Evolutionary conservation across 2,329 filamentous ascomycete species (phyloP), one percentile per base, ranked within the genome.

Genomic region (Aspergillus luchuensis): DNA sequence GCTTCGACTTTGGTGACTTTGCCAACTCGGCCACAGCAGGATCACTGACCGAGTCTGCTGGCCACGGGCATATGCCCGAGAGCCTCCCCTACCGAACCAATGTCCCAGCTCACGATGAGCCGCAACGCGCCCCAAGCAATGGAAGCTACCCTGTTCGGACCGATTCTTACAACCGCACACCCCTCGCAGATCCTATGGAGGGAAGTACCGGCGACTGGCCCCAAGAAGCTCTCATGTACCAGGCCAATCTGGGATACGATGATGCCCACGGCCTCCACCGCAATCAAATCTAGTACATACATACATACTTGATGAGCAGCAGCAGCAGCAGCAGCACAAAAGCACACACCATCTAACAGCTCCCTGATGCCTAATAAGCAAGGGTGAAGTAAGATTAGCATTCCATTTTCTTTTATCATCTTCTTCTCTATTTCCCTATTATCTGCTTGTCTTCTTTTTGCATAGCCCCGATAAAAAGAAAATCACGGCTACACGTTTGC

Each of bases 171-270:
- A 61, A 68, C 28, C 62, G 13, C 57, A 57, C 45, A 15, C 61
- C 66, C 39, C 59, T 38, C 13, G n/a, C 51, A 30, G 54, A 64
- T 19, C 68, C 65, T 5, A 61, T 66, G 21, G 69, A 72, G 33
- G 71, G 72, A 33, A 64, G 63, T 17, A 59, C 67, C n/a, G 68
- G 71, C 30, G 75, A 78, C 41, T 79, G 76, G 76, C 72, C 76
- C 3, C 75, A 75, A 55, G 76, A 79, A 65, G 76, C 77, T 25
- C 66, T 78, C 23, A 73, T 78, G 58, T 79, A 78, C 63, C 74
- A 77, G 55, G 72, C 69, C 7, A 63, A 67, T 19, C 61, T 68
- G 39, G 67, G 65, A 15, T 63, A 33, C 56, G 70, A 70, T 45
- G 64, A 64, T 48, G 45, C 47, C 60, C 39, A 63, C 39, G 68